These are phyloP conservation scores for Rosa persica DNA, from an alignment of 306 rosid species.

Conservation along the genomic window DNA sequence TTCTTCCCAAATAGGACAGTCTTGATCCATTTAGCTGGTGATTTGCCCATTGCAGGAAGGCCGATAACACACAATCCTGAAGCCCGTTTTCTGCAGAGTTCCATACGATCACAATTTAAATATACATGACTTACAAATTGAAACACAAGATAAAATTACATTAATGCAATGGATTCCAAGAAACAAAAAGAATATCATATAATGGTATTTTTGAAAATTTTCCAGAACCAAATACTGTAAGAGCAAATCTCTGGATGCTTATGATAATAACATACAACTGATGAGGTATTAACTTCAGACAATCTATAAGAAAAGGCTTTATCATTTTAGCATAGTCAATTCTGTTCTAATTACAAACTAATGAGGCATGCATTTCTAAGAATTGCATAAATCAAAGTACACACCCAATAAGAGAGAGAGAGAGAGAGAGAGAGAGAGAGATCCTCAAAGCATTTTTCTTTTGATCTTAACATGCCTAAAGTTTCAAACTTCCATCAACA, in stretches of 20 bases:
- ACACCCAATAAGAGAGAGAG: not conserved
- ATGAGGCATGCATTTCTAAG: not conserved
- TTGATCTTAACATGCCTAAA: conserved; percentile 1
- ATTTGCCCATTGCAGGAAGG: conserved; percentile 65
- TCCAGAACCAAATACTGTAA: not conserved
- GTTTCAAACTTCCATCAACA: not conserved
- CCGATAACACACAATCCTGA: conserved; percentile 34
- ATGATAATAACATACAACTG: not conserved
- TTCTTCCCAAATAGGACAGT: conserved; percentile 72
- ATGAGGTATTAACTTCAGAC: not conserved
- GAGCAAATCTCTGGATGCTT: not conserved
- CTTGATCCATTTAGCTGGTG: conserved; percentile 90
- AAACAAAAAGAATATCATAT: not conserved
- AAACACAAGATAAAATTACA: not conserved
- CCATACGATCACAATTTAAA: conserved; percentile 1
- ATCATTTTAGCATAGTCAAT: not conserved
- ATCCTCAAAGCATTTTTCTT: not conserved
- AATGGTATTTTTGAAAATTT: not conserved
- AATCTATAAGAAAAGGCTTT: not conserved
- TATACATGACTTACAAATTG: not conserved
- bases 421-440: no score
- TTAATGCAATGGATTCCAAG: not conserved
- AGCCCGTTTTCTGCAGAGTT: conserved; percentile 19
- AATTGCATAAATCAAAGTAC: not conserved
- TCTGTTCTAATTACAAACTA: not conserved